Evolutionary conservation across 495 filamentous ascomycete genomes (phyloP).

Genomic region (Penicillium coffeae): DNA sequence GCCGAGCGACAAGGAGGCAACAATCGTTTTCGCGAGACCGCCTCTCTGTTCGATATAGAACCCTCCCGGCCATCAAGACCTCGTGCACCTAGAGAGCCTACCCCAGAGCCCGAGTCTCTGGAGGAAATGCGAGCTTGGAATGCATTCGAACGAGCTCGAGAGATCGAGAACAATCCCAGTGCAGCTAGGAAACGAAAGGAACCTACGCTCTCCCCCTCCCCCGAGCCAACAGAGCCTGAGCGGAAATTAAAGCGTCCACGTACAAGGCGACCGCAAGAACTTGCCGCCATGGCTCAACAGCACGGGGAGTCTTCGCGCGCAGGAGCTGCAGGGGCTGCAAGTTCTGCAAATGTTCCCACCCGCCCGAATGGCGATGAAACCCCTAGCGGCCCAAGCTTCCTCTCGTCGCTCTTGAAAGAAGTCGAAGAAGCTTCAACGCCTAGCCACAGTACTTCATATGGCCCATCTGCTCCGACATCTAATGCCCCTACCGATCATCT

Average conservation of each 20-base stretch:
- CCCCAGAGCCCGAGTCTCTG: slow-evolving; percentile 61
- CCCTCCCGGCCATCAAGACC: slow-evolving; percentile 42
- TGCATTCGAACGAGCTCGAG: slow-evolving; percentile 76
- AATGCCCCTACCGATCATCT: slow-evolving; percentile 41
- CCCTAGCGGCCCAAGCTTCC: slow-evolving; percentile 57
- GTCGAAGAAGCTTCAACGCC: slow-evolving; percentile 67
- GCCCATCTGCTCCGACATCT: slow-evolving; percentile 42
- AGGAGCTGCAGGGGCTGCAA: slow-evolving; percentile 28
- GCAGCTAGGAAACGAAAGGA: slow-evolving; percentile 71
- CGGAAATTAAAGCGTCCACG: slow-evolving; percentile 82
- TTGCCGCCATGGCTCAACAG: slow-evolving; percentile 39
- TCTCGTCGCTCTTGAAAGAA: slow-evolving; percentile 80
- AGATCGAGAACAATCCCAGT: slow-evolving; percentile 54
- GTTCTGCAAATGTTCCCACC: background rate
- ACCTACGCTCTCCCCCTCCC: slow-evolving; percentile 65
- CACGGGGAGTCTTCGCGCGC: slow-evolving; percentile 46
- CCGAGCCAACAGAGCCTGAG: slow-evolving; percentile 60
- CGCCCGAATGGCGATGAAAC: slow-evolving; percentile 22
- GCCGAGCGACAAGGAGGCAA: slow-evolving; percentile 76
- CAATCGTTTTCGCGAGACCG: slow-evolving; percentile 63
- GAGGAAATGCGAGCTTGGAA: slow-evolving; percentile 88
- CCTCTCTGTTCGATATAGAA: slow-evolving; percentile 47
- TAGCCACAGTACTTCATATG: slow-evolving; percentile 48
- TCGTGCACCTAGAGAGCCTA: slow-evolving; percentile 42
- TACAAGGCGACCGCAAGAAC: slow-evolving; percentile 54